Base-by-base conservation (phyloP, 2,329 filamentous ascomycete genomes). In the Aspergillus fumigatus region DNA sequence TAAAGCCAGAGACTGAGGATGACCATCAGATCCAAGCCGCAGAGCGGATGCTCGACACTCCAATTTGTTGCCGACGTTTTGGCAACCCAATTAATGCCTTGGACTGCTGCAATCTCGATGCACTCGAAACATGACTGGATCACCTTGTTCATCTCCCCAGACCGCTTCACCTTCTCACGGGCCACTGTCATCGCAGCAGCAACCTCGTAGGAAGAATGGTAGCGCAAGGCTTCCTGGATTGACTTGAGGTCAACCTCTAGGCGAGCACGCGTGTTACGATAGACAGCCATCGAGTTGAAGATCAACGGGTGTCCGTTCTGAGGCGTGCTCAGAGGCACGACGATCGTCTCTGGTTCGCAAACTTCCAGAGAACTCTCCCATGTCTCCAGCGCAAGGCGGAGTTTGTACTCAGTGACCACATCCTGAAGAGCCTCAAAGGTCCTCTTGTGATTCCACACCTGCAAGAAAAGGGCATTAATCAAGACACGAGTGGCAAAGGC, bases 361-460 rank as follows among this genome's bases (percentile, higher is more conserved):
- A 95, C 83, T 56, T 95, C 91, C 23, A 97, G 84, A 43, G 93
- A 97, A 77, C 90, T 95, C 80, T 97, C 92, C 94, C 94, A 99
- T n/a, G 93, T 97, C 78, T 97, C 93, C 53, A 99, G 81, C 51
- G 94, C 94, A 53, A 97, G 85, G 56, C 94, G 87, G 59, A 99
- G 88, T 81, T 97, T 97, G 83, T 96, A 97, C 77, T 97, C 94
- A 3, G 93, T 96, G 48, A 97, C 93, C 41, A 97, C 92, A 70
- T 97, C 93, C 76, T 97, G 94, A 43, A 97, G 81, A 51, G 93
- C 92, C 73, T 97, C 92, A n/a, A 93, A 93, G 73, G 91, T 97
- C 70, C 94, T 90, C 84, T 97, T 97, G 79, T 97, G 91, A 71
- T 96, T 96, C 94, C 94, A 99, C 2, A 97, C 93, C 75, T 97